Conservation (phyloP, 2,329 filamentous ascomycete genomes). For the Mycosphaerella arachidis region DNA sequence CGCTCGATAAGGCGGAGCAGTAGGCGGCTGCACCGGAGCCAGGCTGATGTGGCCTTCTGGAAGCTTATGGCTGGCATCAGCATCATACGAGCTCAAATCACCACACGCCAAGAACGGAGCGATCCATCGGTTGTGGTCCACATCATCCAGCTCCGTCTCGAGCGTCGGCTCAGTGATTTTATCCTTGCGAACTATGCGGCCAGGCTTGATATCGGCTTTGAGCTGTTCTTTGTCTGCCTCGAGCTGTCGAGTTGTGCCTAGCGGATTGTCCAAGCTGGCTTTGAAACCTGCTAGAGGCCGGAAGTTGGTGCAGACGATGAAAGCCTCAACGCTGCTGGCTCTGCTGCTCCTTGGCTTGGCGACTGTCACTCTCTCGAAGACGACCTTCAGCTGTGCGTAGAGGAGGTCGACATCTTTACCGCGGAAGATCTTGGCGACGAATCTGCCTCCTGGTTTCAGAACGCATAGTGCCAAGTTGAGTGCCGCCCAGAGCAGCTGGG, state of each 20-base stretch:
- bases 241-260: constrained; percentile 51
- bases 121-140: constrained; percentile 67
- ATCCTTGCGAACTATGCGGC: constrained; percentile 39
- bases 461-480: constrained; percentile 92
- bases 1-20: constrained; percentile 88
- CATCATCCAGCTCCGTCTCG: constrained; percentile 38
- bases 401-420: constrained; percentile 93
- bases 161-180: constrained; percentile 46
- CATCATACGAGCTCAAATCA: constrained; percentile 89
- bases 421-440: constrained; percentile 96
- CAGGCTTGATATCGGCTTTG: constrained; percentile 21
- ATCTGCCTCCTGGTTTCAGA: constrained; percentile 85
- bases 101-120: constrained; percentile 96
- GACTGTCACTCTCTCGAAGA: constrained; percentile 82
- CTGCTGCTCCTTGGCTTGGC: constrained; percentile 91
- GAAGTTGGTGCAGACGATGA: constrained; percentile 92
- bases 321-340: constrained; percentile 95
- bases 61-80: constrained; percentile 87
- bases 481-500: constrained; percentile 88
- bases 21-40: constrained; percentile 90
- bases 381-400: constrained; percentile 86
- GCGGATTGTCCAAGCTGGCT: constrained; percentile 68
- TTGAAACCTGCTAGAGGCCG: constrained; percentile 70
- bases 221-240: constrained; percentile 2
- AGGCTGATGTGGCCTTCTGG: constrained; percentile 81